A percentile compares a stretch with the other conserved stretches of the same genome.
phyloP scores from a whole-genome alignment of 371 early-diverging fungal species.

The Syncephalastrum monosporum region DNA sequence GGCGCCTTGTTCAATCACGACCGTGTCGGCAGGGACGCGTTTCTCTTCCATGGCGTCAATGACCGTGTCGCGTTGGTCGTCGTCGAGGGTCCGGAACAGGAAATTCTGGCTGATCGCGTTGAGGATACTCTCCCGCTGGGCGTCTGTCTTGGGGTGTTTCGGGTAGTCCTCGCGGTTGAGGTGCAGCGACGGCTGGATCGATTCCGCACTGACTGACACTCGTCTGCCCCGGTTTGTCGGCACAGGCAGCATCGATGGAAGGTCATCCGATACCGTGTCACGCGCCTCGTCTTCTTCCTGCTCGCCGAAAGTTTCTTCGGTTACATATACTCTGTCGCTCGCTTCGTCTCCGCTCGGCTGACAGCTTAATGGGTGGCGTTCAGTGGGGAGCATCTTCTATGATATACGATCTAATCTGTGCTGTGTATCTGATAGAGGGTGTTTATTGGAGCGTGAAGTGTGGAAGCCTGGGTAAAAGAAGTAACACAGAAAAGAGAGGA shows the following conservation, averaged over 20 bases:
- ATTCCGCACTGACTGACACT: conserved; percentile 95
- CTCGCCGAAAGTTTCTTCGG: conserved; percentile 5
- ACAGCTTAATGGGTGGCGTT: conserved; percentile 8
- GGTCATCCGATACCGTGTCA: conserved; percentile 21
- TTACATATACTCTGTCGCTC: not conserved
- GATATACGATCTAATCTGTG: too few relatives aligned
- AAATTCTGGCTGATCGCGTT: conserved; percentile 84
- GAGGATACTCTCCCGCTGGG: conserved; percentile 81
- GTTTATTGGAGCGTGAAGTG: too few relatives aligned
- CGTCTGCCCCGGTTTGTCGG: conserved; percentile 81
- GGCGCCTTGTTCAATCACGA: conserved; percentile 94
- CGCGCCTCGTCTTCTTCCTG: conserved; percentile 40
- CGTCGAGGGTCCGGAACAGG: conserved; percentile 90
- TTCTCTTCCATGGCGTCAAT: conserved; percentile 97
- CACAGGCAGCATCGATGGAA: conserved; percentile 47
- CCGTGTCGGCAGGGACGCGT: conserved; percentile 63
- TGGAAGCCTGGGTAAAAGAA: too few relatives aligned
- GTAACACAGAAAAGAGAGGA: too few relatives aligned
- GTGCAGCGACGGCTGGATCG: conserved; percentile 81
- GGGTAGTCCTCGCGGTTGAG: conserved; percentile 69
- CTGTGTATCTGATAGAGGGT: too few relatives aligned
- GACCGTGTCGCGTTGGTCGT: conserved; percentile 92
- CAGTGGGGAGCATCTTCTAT: not conserved
- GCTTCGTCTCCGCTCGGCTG: not conserved
- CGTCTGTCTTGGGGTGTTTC: conserved; percentile 85